Conservation (phyloP, 306 rosid species). For the Mucuna pruriens region DNA sequence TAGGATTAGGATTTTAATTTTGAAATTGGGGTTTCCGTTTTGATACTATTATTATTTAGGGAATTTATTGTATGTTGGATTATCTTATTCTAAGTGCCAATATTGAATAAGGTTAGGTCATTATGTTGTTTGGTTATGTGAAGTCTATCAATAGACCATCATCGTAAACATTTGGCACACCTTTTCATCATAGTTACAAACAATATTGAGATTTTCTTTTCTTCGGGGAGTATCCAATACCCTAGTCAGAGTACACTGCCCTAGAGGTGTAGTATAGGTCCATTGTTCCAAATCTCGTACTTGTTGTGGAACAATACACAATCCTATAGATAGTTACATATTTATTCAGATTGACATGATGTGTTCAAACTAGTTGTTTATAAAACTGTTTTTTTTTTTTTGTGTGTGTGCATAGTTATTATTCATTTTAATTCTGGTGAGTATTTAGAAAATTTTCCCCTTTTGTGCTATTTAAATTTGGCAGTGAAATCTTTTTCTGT, state of each 20-base stretch:
- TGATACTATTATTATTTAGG: neutral
- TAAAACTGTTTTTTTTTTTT: neutral
- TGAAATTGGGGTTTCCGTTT: neutral
- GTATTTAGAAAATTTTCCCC: conserved; percentile 1
- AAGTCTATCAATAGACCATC: neutral
- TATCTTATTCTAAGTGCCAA: neutral
- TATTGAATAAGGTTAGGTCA: neutral
- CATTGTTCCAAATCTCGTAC: neutral
- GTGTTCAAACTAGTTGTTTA: neutral
- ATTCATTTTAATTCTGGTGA: conserved; percentile 14
- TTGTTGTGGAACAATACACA: neutral
- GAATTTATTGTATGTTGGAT: neutral
- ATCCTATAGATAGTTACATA: neutral
- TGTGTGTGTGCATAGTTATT: no score
- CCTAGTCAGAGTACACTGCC: neutral
- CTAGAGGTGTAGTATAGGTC: neutral
- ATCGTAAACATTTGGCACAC: neutral
- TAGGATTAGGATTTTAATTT: neutral
- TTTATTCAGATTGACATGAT: neutral
- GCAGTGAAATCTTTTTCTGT: neutral
- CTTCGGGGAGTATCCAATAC: neutral
- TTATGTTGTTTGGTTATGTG: neutral
- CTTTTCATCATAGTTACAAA: neutral
- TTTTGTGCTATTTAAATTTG: neutral
- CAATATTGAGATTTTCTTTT: neutral